Conservation (phyloP, 1,284 basidiomycete species). For the Ustilago lituana region DNA sequence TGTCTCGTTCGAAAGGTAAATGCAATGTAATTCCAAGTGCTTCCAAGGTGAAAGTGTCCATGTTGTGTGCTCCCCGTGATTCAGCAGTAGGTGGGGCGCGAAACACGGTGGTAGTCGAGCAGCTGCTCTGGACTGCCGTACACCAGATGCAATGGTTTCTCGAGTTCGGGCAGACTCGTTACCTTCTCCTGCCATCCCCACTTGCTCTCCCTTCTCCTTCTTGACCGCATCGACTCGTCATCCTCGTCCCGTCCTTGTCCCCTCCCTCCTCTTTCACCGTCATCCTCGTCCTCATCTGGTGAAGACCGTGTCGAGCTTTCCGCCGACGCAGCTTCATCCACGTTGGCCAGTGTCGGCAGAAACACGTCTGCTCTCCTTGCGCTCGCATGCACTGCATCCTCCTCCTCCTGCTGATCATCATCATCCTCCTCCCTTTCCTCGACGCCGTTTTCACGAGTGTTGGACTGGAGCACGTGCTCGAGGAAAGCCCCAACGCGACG, state of each 20-base stretch:
- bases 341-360: slow-evolving; percentile 13
- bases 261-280: background rate
- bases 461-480: slow-evolving; percentile 17
- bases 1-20: background rate
- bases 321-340: slow-evolving; percentile 9
- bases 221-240: slow-evolving; percentile 29
- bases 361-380: slow-evolving; percentile 21
- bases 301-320: slow-evolving; percentile 3
- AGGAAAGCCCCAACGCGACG: slow-evolving; percentile 41
- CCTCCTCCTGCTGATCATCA: background rate
- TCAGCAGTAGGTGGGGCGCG: slow-evolving; percentile 56
- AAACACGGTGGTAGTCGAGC: slow-evolving; percentile 59
- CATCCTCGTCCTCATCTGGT: slow-evolving; percentile 1
- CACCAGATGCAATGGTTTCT: slow-evolving; percentile 51
- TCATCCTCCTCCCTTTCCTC: background rate
- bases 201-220: background rate
- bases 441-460: background rate
- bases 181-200: slow-evolving; percentile 45
- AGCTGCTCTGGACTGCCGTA: slow-evolving; percentile 58
- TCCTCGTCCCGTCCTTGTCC: slow-evolving; percentile 6
- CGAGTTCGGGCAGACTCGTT: slow-evolving; percentile 46
- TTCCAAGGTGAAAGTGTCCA: background rate
- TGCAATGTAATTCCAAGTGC: background rate
- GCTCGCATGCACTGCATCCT: slow-evolving; percentile 4
- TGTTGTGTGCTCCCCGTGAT: background rate